Evolutionary conservation across 2,329 filamentous ascomycete species (phyloP), one percentile per base, ranked within the genome.

Genomic region (Aureobasidium sp.): DNA sequence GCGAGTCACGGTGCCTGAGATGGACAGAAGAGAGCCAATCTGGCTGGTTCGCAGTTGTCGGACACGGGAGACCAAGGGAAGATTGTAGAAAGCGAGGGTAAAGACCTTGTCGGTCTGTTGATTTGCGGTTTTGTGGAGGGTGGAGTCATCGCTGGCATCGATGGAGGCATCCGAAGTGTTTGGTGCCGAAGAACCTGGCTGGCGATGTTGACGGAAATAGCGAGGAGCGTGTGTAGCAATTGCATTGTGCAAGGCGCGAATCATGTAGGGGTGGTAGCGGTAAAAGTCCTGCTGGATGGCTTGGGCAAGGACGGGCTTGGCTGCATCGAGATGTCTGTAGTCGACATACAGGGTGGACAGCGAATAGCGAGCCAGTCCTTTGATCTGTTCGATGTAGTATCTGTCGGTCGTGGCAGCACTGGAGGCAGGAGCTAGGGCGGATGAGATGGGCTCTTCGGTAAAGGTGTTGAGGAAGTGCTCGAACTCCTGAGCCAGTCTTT

Each of bases 81-180:
- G 79, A 72, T 97, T 96, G 79, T 96, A 96, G 70, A 97, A 95
- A 36, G 92, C 92, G 58, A 97, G 81, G 5, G 91, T 85, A 74
- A 99, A 97, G 41, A 99, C 81, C 79, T 96, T 97, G 77, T 99
- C 94, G 0, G 94, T 97, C 77, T 97, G 92, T 75, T 97, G 92
- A 73, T 96, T 91, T 61, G 87, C 86, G 34, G 90, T 95, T 76
- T 90, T 88, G 69, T 86, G 85, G 48, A 86, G 84, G 46, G 86
- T 70, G 37, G 75, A 76, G 29, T 82, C 81, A 51, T 80, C 78
- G 48, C 80, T 82, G 1, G 82, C 85, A 5, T 87, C 72, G 47
- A 81, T 74, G 0, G 82, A 83, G 0, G 89, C 87, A 2, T 85
- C 87, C 1, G 89, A 85, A 66, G 87, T 81, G 60, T 85, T 87